Evolutionary conservation across 2,329 filamentous ascomycete species (phyloP).

Genomic region (Clarireedia homoeocarpa): DNA sequence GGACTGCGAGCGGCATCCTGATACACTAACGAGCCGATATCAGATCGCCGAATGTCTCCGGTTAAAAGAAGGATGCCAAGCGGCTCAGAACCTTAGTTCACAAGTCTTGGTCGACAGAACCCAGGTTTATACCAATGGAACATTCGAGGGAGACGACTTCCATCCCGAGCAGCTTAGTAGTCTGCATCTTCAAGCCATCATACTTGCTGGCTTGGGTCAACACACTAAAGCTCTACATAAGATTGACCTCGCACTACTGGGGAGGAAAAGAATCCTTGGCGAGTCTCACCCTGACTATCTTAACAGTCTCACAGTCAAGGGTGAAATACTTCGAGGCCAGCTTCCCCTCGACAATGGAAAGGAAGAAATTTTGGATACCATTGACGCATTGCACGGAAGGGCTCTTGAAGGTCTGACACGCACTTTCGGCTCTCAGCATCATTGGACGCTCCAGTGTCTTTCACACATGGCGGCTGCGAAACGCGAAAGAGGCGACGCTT

Average conservation of each 20-base stretch:
- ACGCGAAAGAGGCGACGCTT: conserved; percentile 15
- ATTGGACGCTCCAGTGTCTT: conserved; percentile 18
- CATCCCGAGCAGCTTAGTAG: conserved; percentile 23
- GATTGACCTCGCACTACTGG: conserved; percentile 17
- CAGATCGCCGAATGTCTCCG: conserved; percentile 19
- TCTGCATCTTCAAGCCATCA: conserved; percentile 21
- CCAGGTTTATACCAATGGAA: conserved; percentile 18
- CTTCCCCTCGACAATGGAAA: conserved; percentile 14
- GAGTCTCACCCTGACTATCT: conserved; percentile 20
- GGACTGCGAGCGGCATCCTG: conserved; percentile 19
- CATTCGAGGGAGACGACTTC: conserved; percentile 18
- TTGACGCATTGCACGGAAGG: conserved; percentile 18
- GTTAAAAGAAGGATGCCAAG: conserved; percentile 18
- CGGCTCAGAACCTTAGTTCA: conserved; percentile 20
- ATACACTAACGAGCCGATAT: conserved; percentile 23
- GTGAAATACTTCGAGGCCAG: conserved; percentile 21
- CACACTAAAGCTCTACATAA: conserved; percentile 17
- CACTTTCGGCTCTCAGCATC: conserved; percentile 21
- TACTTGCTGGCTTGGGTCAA: conserved; percentile 21
- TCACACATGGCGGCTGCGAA: conserved; percentile 20
- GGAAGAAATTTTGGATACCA: conserved; percentile 14
- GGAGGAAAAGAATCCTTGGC: conserved; percentile 16
- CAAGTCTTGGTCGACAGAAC: conserved; percentile 16
- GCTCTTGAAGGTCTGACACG: conserved; percentile 18
- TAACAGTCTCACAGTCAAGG: conserved; percentile 21